A percentile compares a stretch with the other conserved stretches of the same genome.
Evolutionary conservation across 768 basidiomycete species (phyloP).

Genomic region (Collybiopsis confluens): DNA sequence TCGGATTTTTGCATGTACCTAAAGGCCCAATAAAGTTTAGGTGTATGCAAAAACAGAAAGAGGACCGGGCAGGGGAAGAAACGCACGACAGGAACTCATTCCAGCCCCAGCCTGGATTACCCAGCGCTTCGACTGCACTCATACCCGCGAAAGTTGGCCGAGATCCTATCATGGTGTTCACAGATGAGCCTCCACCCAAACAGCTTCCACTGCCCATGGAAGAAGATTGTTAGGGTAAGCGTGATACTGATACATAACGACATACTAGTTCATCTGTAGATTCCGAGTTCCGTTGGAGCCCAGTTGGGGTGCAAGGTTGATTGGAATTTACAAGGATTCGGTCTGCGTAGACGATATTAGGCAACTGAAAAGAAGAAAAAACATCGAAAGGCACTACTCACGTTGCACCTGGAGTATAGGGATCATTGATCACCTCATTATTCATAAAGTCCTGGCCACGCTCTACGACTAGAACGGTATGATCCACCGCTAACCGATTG

Average conservation of each 20-base stretch:
- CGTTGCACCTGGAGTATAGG: not conserved
- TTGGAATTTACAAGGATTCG: not conserved
- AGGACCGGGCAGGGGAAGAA: not conserved
- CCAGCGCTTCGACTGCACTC: slow-evolving; percentile 15
- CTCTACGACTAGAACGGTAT: slow-evolving; percentile 20
- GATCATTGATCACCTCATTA: slow-evolving; percentile 7
- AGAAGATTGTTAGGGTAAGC: no score
- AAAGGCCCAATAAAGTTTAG: not conserved
- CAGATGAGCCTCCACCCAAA: slow-evolving; percentile 22
- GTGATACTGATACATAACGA: no score
- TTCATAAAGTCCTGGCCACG: slow-evolving; percentile 23
- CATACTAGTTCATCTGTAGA: slow-evolving; percentile 8
- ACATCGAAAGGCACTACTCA: not conserved
- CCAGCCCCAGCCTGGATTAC: slow-evolving; percentile 27
- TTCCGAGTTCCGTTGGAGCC: slow-evolving; percentile 9
- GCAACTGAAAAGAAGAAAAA: no score
- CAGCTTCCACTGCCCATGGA: slow-evolving; percentile 16
- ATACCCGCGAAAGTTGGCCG: slow-evolving; percentile 15
- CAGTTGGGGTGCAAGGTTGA: slow-evolving; percentile 11
- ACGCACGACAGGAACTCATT: slow-evolving; percentile 20
- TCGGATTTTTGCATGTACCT: slow-evolving; percentile 17
- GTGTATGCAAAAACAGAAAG: not conserved
- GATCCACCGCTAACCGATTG: slow-evolving; percentile 16
- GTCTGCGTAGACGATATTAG: not conserved
- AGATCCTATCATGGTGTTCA: slow-evolving; percentile 24